Evolutionary conservation across 495 filamentous ascomycete species (phyloP), one percentile per base, ranked within the genome.

Genomic region (Aspergillus indologenus): DNA sequence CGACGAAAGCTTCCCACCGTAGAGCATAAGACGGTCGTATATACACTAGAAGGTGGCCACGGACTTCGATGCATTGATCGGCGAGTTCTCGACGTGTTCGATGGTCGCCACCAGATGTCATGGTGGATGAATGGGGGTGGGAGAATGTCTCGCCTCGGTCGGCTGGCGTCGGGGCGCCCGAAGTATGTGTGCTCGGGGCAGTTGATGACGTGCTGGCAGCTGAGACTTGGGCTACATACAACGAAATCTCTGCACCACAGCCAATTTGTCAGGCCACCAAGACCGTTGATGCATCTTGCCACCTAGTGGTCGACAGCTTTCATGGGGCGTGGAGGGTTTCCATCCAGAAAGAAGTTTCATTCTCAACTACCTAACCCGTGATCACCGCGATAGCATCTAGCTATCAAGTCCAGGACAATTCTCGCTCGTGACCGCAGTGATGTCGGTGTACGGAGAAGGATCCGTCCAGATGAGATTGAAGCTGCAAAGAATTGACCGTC

Each of bases 391-490:
- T 29, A 5, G 5, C 6, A 14, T 50, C 29, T 29, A 51, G 24
- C 15, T 31, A 24, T 68, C 68, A 56, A 71, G 19, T 1, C 75
- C 75, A 8, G 67, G 69, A 48, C 71, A 67, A 52, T 66, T 57
- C 61, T 78, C 74, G 53, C 73, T 74, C 0, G 61, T 70, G 14
- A 65, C 67, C 3, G 55, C 53, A 9, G 69, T 70, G 26, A 78
- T 66, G 45, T 62, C 57, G 9, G 49, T 40, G 65, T 78, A 78
- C 40, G 74, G 74, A 22, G 61, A 63, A 20, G 68, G 69, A 49
- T 73, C 69, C 21, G 68, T 72, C 77, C 77, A 79, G 29, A 78
- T 78, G 12, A 77, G 42, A 63, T 78, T 72, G 45, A 71, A 78
- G 4, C 75, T 69, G 59, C 60, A 55, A 52, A 29, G 42, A 19